phyloP scores from a whole-genome alignment of 768 basidiomycete genomes.

The Rhizopogon vinicolor region DNA sequence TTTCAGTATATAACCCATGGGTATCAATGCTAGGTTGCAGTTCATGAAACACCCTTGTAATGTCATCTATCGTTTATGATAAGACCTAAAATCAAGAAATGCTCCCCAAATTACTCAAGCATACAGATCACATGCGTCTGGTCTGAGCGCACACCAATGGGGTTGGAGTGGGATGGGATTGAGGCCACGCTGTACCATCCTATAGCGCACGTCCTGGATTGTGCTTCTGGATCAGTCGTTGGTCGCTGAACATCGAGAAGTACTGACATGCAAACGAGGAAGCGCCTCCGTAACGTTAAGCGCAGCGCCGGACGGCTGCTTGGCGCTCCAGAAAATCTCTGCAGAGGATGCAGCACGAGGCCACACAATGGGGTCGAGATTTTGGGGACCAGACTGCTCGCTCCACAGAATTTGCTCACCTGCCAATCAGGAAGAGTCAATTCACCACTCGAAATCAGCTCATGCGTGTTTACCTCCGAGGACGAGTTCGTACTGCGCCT shows the following conservation, averaged over 20 bases:
- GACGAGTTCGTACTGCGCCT: conserved; percentile 46
- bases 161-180: conserved; percentile 36
- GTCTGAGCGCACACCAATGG: conserved; percentile 64
- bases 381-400: conserved; percentile 67
- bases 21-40: too few relatives aligned
- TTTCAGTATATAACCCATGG: too few relatives aligned
- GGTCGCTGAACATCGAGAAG: conserved; percentile 14
- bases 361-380: conserved; percentile 68
- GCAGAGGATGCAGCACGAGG: conserved; percentile 68
- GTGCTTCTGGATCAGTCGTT: background rate
- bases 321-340: conserved; percentile 75
- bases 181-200: conserved; percentile 60
- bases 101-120: conserved; percentile 9
- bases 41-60: too few relatives aligned
- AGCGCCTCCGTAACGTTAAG: conserved; percentile 44
- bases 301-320: conserved; percentile 18
- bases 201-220: conserved; percentile 35
- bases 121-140: conserved; percentile 48
- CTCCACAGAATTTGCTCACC: conserved; percentile 70
- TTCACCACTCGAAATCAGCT: background rate
- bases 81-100: too few relatives aligned
- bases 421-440: conserved; percentile 12
- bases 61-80: too few relatives aligned
- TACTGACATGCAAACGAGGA: conserved; percentile 52
- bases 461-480: conserved; percentile 53